These are phyloP conservation scores for Candida lessepsii DNA, from an alignment of 805 yeast species.

Conservation along the genomic window DNA sequence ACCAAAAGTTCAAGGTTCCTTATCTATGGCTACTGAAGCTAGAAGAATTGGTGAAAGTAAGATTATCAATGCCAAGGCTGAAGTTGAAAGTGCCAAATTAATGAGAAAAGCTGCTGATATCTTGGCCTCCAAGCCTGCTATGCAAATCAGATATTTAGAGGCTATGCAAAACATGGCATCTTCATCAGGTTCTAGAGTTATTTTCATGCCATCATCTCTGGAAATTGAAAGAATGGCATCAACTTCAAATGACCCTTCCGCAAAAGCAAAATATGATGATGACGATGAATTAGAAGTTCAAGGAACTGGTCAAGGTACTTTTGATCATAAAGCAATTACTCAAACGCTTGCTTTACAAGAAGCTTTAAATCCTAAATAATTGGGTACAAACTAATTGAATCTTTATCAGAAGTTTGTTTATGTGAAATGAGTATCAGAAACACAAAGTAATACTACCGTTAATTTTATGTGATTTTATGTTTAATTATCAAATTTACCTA, in stretches of 20 bases:
- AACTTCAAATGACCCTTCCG: conserved; percentile 13
- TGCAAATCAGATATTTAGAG: conserved; percentile 75
- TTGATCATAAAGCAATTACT: conserved; percentile 14
- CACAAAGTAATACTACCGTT: too few species aligned
- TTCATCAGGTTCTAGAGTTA: conserved; percentile 61
- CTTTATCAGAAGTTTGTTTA: too few species aligned
- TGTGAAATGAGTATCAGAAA: too few species aligned
- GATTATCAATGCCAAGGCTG: conserved; percentile 72
- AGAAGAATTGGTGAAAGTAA: conserved; percentile 74
- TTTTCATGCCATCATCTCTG: conserved; percentile 63
- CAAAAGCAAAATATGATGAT: conserved; percentile 7
- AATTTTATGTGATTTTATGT: too few species aligned
- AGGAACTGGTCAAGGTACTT: conserved; percentile 20
- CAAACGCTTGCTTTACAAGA: conserved; percentile 35
- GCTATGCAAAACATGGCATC: conserved; percentile 77
- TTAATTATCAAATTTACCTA: too few species aligned
- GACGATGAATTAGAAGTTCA: conserved; percentile 11
- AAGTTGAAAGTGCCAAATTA: conserved; percentile 70
- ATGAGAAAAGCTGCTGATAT: conserved; percentile 81
- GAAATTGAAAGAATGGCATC: conserved; percentile 41
- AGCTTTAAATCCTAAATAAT: conserved; percentile 18
- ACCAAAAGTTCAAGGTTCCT: conserved; percentile 52
- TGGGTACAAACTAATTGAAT: too few species aligned
- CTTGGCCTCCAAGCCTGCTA: conserved; percentile 69
- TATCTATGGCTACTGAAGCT: conserved; percentile 74